Conservation (phyloP, 352 stramenopile genomes). For the Pythium plurisporium region DNA sequence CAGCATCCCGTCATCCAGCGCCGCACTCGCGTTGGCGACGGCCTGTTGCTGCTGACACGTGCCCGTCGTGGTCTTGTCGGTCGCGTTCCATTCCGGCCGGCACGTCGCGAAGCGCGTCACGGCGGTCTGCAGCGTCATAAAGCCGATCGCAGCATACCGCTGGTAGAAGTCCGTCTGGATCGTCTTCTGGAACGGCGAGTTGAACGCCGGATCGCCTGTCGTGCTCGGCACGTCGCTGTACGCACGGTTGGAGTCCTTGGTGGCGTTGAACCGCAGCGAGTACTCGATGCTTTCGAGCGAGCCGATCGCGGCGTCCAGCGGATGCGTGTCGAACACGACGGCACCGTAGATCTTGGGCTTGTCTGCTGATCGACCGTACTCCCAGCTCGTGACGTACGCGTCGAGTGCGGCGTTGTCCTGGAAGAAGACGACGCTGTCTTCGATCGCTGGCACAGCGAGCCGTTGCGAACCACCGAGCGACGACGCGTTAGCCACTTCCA, state of each 20-base stretch:
- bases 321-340: constrained; percentile 56
- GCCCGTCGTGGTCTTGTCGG: constrained; percentile 19
- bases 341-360: constrained; percentile 66
- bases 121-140: constrained; percentile 69
- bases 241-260: constrained; percentile 21
- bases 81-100: constrained; percentile 55
- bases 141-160: constrained; percentile 53
- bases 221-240: constrained; percentile 39
- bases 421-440: constrained; percentile 56
- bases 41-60: constrained; percentile 32
- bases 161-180: constrained; percentile 36
- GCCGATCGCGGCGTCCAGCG: constrained; percentile 31
- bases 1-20: constrained; percentile 24
- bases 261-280: constrained; percentile 66
- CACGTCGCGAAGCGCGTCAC: constrained; percentile 68
- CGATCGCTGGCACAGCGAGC: constrained; percentile 42
- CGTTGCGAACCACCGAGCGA: too few species aligned
- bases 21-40: constrained; percentile 28
- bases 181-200: constrained; percentile 34
- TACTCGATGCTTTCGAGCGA: too few species aligned
- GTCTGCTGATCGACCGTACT: constrained; percentile 41
- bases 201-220: constrained; percentile 5
- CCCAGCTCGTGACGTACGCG: constrained; percentile 39
- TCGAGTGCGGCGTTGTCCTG: constrained; percentile 48
- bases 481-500: too few species aligned